These are phyloP conservation scores for Aegle marmelos DNA, from an alignment of 345 rosid species.

Conservation along the genomic window DNA sequence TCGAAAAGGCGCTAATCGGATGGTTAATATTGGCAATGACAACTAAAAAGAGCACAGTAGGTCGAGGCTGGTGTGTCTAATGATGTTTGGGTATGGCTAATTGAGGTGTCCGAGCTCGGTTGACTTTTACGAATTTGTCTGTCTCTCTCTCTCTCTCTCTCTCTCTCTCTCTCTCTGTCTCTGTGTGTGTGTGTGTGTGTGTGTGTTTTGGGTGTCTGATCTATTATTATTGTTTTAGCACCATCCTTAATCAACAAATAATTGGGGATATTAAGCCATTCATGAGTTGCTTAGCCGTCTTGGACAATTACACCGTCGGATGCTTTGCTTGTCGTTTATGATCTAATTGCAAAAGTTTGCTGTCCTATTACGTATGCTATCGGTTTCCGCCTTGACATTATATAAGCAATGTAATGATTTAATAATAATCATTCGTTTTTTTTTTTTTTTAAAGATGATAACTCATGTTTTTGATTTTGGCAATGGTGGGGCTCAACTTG, in stretches of 20 bases:
- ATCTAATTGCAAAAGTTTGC: background rate
- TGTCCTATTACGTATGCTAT: background rate
- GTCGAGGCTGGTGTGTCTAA: background rate
- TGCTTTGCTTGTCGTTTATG: background rate
- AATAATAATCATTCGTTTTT: background rate
- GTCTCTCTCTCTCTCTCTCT: background rate
- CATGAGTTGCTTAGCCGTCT: background rate
- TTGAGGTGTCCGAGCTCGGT: background rate
- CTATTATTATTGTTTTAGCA: background rate
- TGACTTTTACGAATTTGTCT: background rate
- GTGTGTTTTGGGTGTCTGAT: background rate
- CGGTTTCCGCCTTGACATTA: background rate
- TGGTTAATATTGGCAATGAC: background rate
- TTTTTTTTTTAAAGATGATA: no score
- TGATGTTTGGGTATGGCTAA: background rate
- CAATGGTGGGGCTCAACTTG: background rate
- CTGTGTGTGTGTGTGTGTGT: background rate
- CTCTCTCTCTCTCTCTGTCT: no score
- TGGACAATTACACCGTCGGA: background rate
- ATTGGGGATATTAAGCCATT: background rate
- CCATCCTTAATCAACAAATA: background rate
- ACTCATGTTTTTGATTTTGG: background rate
- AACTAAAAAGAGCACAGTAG: background rate
- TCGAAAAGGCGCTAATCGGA: fast-evolving
- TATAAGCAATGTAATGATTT: background rate